These are phyloP conservation scores for Schoenoplectus triqueter DNA, from an alignment of 202 grass and related monocot species.

Conservation along the genomic window DNA sequence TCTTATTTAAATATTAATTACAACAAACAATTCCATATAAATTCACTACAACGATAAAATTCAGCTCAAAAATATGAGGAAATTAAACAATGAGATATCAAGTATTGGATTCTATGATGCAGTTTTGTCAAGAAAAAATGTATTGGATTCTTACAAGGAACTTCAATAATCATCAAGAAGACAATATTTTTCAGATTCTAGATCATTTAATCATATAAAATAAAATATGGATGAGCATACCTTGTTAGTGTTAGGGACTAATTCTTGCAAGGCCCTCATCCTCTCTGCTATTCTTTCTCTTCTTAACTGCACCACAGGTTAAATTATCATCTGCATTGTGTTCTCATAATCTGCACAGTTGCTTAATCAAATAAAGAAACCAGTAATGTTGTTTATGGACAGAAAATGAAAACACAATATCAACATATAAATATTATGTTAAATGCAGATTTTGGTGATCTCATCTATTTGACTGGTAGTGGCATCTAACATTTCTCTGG, in stretches of 20 bases:
- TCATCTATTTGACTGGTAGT: neutral
- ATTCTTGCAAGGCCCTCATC: conserved; percentile 90
- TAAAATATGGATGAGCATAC: conserved; percentile 40
- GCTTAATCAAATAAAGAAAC: neutral
- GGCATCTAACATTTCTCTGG: neutral
- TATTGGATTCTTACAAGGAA: neutral
- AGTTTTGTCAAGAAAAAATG: no score
- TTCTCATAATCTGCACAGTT: neutral
- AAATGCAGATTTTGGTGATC: neutral
- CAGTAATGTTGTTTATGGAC: neutral
- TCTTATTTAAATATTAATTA: neutral
- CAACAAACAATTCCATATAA: conserved; percentile 16
- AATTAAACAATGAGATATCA: conserved; percentile 9
- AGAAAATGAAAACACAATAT: conserved; percentile 13
- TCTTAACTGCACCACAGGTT: conserved; percentile 65
- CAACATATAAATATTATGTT: neutral
- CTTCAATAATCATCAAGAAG: neutral
- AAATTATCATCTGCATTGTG: conserved; percentile 23
- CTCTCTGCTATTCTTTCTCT: conserved; percentile 99
- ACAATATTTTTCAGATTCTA: neutral
- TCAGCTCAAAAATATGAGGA: neutral
- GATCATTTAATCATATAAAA: conserved; percentile 35
- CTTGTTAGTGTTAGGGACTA: conserved; percentile 99
- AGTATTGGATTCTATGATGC: neutral
- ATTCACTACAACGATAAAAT: neutral